Base-by-base conservation (phyloP, 106 monocot genomes). In the Allium sativum region DNA sequence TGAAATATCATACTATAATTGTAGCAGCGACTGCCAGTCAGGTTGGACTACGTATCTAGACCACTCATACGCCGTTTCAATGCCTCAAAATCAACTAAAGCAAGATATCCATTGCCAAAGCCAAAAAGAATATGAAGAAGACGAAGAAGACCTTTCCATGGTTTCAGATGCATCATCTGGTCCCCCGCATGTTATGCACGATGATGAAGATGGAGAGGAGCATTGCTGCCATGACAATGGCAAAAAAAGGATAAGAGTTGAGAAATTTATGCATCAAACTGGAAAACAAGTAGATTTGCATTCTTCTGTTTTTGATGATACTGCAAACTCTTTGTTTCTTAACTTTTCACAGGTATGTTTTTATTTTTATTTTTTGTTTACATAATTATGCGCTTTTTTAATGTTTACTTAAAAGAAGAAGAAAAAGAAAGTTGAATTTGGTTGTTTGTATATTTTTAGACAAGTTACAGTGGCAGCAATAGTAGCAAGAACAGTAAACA, bases 121-220 rank as follows among this genome's bases (percentile, higher is more conserved):
- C n/a, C 52, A 44, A 45, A 40, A 64, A 22, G 76, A 77, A 9
- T 70, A 75, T 12, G 79, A 67, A 6, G 86, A 77, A 14, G 81
- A 81, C 42, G 90, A 82, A 41, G 96, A 92, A 55, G 96, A 83
- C 55, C 64, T 82, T 7, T 98, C 96, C 0, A 98, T 85, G 91
- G 75, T 98, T 58, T 98, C 96, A 17, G 96, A 98, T 72, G 96
- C 96, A 42, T 98, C 96, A 9, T 98, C 96, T 42, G 91, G 96
- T 1, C 96, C 96, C 21, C 91, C 81, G 15, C 80, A 78, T 17
- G 45, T 68, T 68, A 78, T 57, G 45, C 84, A 70, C 6, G 67
- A 77, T 3, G 80, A 72, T 7, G 58, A 62, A 15, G 21, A 45
- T 3, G 81, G 69, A 3, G 58, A 62, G 19, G 17, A 40, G 46